A percentile compares a stretch with the other conserved stretches of the same genome.
Evolutionary conservation across 257 asterid species (phyloP).

Genomic region (Solanum habrochaites): DNA sequence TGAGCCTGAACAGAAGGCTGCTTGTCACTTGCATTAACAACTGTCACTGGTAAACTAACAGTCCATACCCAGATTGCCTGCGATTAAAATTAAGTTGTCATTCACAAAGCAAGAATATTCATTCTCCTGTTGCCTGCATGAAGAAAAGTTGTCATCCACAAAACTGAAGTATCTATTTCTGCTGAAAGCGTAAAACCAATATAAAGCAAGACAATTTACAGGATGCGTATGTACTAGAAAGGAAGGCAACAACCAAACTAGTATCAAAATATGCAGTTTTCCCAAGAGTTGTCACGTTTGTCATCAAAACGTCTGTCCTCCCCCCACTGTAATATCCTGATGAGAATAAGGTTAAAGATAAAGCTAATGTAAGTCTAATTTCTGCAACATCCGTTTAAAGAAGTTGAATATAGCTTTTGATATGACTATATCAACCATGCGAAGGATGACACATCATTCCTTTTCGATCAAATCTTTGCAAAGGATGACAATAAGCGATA

Average conservation of each 20-base stretch:
- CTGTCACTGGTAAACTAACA: slow-evolving; percentile 87
- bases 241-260: slow-evolving; percentile 41
- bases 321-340: slow-evolving; percentile 86
- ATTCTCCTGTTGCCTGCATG: slow-evolving; percentile 37
- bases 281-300: slow-evolving; percentile 71
- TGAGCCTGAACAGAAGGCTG: slow-evolving; percentile 52
- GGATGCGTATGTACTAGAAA: not conserved
- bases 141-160: not conserved
- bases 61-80: slow-evolving; percentile 99
- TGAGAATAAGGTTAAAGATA: not conserved
- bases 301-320: slow-evolving; percentile 93
- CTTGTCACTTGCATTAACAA: slow-evolving; percentile 67
- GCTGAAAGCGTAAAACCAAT: not conserved
- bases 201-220: not conserved
- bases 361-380: not conserved
- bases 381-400: too few species aligned
- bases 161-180: not conserved
- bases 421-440: too few species aligned
- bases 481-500: not conserved
- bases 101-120: not conserved
- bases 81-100: not conserved
- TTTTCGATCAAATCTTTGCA: not conserved
- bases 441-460: not conserved
- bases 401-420: too few species aligned
- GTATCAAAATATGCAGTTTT: slow-evolving; percentile 70